These are phyloP conservation scores for Macroventuria anomochaeta DNA, from an alignment of 2,329 filamentous ascomycete genomes.

Conservation along the genomic window DNA sequence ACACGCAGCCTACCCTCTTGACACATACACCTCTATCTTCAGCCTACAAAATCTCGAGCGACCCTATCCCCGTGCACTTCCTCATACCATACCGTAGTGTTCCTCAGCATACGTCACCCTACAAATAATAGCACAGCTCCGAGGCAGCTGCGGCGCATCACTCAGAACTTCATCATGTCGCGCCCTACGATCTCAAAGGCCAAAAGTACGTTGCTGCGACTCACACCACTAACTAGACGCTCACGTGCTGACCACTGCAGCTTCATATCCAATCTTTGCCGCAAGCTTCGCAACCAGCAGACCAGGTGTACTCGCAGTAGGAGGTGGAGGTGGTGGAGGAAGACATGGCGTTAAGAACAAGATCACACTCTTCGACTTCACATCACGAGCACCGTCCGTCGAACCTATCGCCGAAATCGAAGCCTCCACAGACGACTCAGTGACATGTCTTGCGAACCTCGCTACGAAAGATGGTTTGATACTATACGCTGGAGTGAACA, in stretches of 20 bases:
- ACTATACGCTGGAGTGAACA: slow-evolving; percentile 75
- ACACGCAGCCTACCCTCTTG: background rate
- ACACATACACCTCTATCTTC: background rate
- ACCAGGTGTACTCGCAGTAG: slow-evolving; percentile 75
- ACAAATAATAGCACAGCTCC: slow-evolving; percentile 1
- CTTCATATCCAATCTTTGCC: slow-evolving; percentile 78
- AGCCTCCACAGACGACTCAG: slow-evolving; percentile 87
- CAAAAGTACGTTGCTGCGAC: slow-evolving; percentile 23
- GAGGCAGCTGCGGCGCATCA: slow-evolving; percentile 18
- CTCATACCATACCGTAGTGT: background rate
- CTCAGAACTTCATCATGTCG: slow-evolving; percentile 32
- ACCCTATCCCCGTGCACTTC: background rate
- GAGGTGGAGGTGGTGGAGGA: slow-evolving; percentile 86
- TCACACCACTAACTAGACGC: background rate
- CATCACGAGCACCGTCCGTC: slow-evolving; percentile 65
- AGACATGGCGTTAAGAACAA: slow-evolving; percentile 73
- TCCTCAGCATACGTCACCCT: slow-evolving; percentile 10
- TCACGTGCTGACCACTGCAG: slow-evolving; percentile 16
- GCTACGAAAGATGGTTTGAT: slow-evolving; percentile 62
- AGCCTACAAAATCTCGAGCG: background rate
- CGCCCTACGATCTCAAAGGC: slow-evolving; percentile 42
- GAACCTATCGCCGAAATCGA: slow-evolving; percentile 73
- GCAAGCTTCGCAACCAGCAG: slow-evolving; percentile 82
- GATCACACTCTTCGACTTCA: slow-evolving; percentile 75
- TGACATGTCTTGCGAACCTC: slow-evolving; percentile 79